Base-by-base conservation (phyloP, 2,329 filamentous ascomycete species). In the Cladophialophora psammophila region DNA sequence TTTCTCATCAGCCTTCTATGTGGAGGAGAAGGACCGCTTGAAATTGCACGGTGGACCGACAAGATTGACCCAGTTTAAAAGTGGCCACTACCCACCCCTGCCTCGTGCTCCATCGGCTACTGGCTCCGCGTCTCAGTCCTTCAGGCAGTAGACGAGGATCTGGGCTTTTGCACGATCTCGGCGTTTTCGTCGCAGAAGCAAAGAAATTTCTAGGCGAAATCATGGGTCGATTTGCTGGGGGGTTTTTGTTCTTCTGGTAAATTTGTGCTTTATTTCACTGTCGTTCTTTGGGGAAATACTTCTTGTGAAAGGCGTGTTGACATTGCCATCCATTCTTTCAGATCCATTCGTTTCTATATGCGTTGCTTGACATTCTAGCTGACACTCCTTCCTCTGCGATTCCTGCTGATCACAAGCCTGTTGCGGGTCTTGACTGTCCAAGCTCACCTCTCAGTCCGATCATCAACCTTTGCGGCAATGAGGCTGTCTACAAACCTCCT, bases 401-500 rank as follows among this genome's bases (percentile, higher is more conserved):
- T 55, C 31, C 34, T 54, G 12, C 26, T 31, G 34, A 40, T 9
- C 31, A 3, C 34, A n/a, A 15, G 18, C 45, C 34, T 50, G 12
- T 20, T 20, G 13, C 59, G 7, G 13, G 26, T 54, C 59, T 26
- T 50, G 10, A 50, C 18, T 8, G 10, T 50, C 9, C 45, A 5
- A 50, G 18, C 20, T 12, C 18, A 50, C 9, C 20, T 12, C 9
- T 50, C 20, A 26, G 15, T 31, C 45, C 45, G 1, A 7, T 6
- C n/a, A 13, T 26, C 10, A 12, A 20, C 35, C 34, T 35, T 26
- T n/a, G 8, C 40, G 18, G 36, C 5, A 35, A 50, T 18, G 18
- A 88, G 88, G 86, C 78, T 80, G 74, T 82, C 86, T 75, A 75
- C 82, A 73, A 80, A 81, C 66, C 75, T 80, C 71, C 67, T 87